Evolutionary conservation across 306 rosid species (phyloP), one percentile per base, ranked within the genome.

Genomic region (Biancaea sappan): DNA sequence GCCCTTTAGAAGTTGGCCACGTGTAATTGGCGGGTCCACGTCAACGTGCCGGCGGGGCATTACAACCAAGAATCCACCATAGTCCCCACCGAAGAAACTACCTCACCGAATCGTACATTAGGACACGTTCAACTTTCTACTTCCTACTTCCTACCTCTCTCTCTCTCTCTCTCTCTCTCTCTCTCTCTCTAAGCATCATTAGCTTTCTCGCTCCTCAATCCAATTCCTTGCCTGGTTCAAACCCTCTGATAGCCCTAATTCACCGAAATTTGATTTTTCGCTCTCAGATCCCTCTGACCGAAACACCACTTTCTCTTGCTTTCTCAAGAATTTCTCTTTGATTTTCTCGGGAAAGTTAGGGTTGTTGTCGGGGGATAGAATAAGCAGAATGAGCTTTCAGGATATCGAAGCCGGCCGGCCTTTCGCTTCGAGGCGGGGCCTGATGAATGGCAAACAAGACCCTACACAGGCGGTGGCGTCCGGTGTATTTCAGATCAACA

Each of bases 401-500:
- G 98, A 94, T 80, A 74, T 91, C 54, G 94, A 94, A 81, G 80
- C 92, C 16, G 94, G 97, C 22, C 88, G 95, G 52, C 82, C 90
- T 13, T 80, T 79, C 76, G 89, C 77, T 67, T 85, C 90, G 18
- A 81, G 97, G 69, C 87, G 94, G 48, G 84, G 77, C 72, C 84
- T 80, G 19, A 25, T 79, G 77, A 87, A 86, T 85, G 93, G 93
- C 51, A 89, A 89, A 68, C 95, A 86, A 51, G 88, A 93, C 76
- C 92, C 98, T 8, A 94, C 96, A 18, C 98, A 94, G 35, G 98
- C 97, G 66, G 94, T 94, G 29, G 97, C 98, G 25, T 81, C 98
- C 7, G 98, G 98, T 47, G 77, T 94, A n/a, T 94, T 94, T 76
- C 98, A 94, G 97, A 94, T 94, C 91, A 94, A 88, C 78, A 94